Conservation (phyloP, 1,139 yeast genomes). For the Geotrichum klebahnii region DNA sequence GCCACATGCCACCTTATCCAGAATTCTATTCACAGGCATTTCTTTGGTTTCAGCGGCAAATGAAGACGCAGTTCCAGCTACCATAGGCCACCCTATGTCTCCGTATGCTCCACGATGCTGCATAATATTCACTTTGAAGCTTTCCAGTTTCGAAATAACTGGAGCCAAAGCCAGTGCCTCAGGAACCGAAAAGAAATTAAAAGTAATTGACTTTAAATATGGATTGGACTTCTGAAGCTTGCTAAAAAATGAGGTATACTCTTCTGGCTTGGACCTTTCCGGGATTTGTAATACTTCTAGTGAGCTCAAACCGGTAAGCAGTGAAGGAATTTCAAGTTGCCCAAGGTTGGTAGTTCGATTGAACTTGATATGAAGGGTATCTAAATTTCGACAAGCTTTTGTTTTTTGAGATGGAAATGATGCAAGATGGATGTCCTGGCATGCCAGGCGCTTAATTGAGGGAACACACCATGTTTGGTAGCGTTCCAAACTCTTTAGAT, state of each 20-base stretch:
- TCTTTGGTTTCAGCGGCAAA: not conserved
- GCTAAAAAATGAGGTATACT: not conserved
- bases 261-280: not conserved
- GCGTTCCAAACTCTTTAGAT: not conserved
- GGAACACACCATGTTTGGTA: not conserved
- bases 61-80: not conserved
- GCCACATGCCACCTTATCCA: not conserved
- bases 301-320: not conserved
- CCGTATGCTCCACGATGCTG: not conserved
- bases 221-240: conserved; percentile 3
- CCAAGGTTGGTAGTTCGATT: not conserved
- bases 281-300: not conserved
- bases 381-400: not conserved
- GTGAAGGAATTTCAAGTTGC: not conserved
- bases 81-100: not conserved
- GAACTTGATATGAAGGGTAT: not conserved
- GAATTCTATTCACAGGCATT: conserved; percentile 2
- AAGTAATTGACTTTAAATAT: not conserved
- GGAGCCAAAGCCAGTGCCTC: conserved; percentile 8
- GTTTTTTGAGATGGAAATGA: not conserved
- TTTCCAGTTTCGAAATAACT: not conserved
- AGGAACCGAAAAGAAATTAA: not conserved
- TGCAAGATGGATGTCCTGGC: conserved; percentile 8
- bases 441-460: not conserved
- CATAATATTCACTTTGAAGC: conserved; percentile 1